Evolutionary conservation across 768 basidiomycete species (phyloP).

Genomic region (Boletus rufocinnamomeus): DNA sequence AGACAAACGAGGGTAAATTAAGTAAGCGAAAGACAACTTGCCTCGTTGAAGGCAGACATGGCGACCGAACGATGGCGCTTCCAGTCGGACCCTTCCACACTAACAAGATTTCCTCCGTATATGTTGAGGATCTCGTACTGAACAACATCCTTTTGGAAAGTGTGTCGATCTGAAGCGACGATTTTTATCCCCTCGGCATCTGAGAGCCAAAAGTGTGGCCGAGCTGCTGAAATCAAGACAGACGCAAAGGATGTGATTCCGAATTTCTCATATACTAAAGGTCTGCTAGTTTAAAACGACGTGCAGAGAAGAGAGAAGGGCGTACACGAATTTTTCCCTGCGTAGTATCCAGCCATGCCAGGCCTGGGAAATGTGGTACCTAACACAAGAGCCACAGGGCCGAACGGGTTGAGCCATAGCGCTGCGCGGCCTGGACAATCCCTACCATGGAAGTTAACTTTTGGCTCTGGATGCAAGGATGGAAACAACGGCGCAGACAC

Average conservation of each 20-base stretch:
- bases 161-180: slow-evolving; percentile 34
- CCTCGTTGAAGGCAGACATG: slow-evolving; percentile 55
- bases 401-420: slow-evolving; percentile 39
- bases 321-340: slow-evolving; percentile 40
- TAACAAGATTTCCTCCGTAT: slow-evolving; percentile 48
- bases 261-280: slow-evolving; percentile 40
- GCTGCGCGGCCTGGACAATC: slow-evolving; percentile 20
- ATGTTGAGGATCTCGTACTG: slow-evolving; percentile 46
- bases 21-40: slow-evolving; percentile 6
- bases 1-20: neutral
- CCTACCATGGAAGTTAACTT: slow-evolving; percentile 5
- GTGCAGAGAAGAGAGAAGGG: neutral
- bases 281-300: neutral
- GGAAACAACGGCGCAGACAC: neutral
- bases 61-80: slow-evolving; percentile 46
- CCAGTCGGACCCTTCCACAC: slow-evolving; percentile 47
- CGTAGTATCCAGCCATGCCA: slow-evolving; percentile 37
- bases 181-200: slow-evolving; percentile 45
- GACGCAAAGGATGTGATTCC: slow-evolving; percentile 43
- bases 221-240: slow-evolving; percentile 33
- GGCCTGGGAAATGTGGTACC: slow-evolving; percentile 39
- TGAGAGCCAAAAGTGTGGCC: slow-evolving; percentile 42
- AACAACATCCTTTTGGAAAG: slow-evolving; percentile 43
- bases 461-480: neutral
- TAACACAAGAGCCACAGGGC: slow-evolving; percentile 25